Evolutionary conservation across 768 basidiomycete species (phyloP).

Genomic region (Dentipellis fragilis): DNA sequence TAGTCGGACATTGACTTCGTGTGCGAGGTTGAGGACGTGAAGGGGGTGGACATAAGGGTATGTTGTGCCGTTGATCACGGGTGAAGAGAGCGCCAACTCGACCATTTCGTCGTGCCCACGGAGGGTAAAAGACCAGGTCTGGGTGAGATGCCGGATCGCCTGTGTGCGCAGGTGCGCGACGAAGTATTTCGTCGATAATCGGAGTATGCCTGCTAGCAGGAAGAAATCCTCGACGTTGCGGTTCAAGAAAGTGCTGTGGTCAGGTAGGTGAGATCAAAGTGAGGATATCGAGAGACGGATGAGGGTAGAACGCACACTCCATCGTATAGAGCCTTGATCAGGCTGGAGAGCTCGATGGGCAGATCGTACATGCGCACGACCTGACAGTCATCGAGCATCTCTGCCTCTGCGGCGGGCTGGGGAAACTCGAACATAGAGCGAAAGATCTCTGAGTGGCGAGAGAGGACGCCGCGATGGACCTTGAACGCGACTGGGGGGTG

Average conservation of each 20-base stretch:
- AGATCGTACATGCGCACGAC: conserved; percentile 44
- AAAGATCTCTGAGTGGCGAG: conserved; percentile 48
- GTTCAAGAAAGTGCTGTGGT: conserved; percentile 28
- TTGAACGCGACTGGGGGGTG: conserved; percentile 33
- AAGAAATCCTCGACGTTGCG: conserved; percentile 41
- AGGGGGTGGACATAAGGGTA: conserved; percentile 52
- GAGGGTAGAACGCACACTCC: conserved; percentile 32
- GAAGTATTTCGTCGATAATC: conserved; percentile 52
- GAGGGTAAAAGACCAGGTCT: conserved; percentile 45
- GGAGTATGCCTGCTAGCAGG: conserved; percentile 45
- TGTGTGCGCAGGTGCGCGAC: conserved; percentile 40
- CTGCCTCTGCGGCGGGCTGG: conserved; percentile 23
- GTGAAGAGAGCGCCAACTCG: conserved; percentile 33
- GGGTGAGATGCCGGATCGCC: conserved; percentile 36
- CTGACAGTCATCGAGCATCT: conserved; percentile 36
- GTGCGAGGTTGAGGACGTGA: conserved; percentile 45
- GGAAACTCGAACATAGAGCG: conserved; percentile 44
- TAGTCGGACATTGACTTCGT: conserved; percentile 36
- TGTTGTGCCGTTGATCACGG: conserved; percentile 31
- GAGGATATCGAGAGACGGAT: neutral
- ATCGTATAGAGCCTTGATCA: conserved; percentile 48
- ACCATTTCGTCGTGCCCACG: conserved; percentile 50
- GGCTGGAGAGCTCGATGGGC: conserved; percentile 36
- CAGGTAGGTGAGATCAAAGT: neutral
- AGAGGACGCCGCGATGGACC: conserved; percentile 35